Evolutionary conservation across 352 stramenopile species (phyloP), one percentile per base, ranked within the genome.

Genomic region (Pythium phragmiticola): DNA sequence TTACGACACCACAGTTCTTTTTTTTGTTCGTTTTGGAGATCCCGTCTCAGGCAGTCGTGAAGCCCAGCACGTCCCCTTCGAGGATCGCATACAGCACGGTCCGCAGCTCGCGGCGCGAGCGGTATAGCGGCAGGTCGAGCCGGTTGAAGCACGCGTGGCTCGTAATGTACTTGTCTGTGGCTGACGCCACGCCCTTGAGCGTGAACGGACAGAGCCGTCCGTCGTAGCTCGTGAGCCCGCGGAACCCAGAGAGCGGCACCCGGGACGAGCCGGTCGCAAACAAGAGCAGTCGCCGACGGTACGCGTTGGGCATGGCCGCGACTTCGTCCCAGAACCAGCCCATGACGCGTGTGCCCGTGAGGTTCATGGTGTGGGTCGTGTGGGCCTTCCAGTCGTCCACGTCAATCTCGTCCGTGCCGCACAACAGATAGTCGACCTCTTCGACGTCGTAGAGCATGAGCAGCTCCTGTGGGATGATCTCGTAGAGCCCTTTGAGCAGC

Each of bases 261-360:
- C 82, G 87, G 0, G 85, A 81, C 13, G 77, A 89, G 0, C 88
- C 88, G 2, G 88, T 96, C 7, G 82, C 77, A 56, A 96, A 95
- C 30, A 94, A 75, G 13, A 96, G 63, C 46, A 96, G 74, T 8
- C 84, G 77, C 0, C 79, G 76, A 0, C 83, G 76, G 37, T 94
- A 90, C 57, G 92, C 83, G 57, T 88, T 90, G 13, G 84, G 78
- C 80, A 92, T 90, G 47, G 89, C 83, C 21, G 88, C 86, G 63
- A 99, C 84, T 23, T 98, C 91, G 57, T 98, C 97, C 97, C 97
- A 99, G 69, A 99, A 99, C 96, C 95, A 99, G 4, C 66, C 63
- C 2, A 65, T 68, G 2, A 82, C 73, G 8, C 51, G 72, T n/a
- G 72, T 59, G 36, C 63, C 74, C 21, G 71, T 60, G 5, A 90